Conservation (phyloP, 140 eudicot genomes). For the Ambrosia hybrid region DNA sequence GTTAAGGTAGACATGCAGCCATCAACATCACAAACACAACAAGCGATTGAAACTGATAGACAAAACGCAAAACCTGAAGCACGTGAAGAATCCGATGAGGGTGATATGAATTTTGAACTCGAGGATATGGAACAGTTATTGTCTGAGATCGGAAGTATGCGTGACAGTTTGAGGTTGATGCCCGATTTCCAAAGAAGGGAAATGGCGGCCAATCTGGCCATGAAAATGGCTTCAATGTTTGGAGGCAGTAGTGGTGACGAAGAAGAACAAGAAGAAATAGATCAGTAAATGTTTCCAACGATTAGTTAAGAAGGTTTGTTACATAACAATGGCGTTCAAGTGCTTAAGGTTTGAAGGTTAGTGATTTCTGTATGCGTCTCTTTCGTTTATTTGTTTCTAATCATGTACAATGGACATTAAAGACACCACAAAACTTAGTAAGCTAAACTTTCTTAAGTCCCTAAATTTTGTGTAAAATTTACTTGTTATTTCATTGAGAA, state of each 20-base stretch:
- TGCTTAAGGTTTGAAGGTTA: not conserved
- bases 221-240: conserved; percentile 95
- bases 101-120: conserved; percentile 47
- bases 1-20: conserved; percentile 38
- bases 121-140: conserved; percentile 87
- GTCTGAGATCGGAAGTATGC: conserved; percentile 79
- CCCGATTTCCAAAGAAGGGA: conserved; percentile 97
- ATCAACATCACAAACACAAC: conserved; percentile 52
- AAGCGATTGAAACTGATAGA: conserved; percentile 31
- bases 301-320: not conserved
- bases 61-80: conserved; percentile 23
- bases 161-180: conserved; percentile 67
- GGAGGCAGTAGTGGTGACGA: conserved; percentile 84
- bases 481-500: not conserved
- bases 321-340: not conserved
- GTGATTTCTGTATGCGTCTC: not conserved
- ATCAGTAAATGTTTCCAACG: not conserved
- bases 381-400: not conserved
- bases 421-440: not conserved
- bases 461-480: not conserved
- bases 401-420: not conserved
- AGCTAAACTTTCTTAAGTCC: not conserved
- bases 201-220: conserved; percentile 88
- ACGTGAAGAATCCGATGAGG: conserved; percentile 36
- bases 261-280: conserved; percentile 47